Evolutionary conservation across 371 early-diverging fungal genomes (phyloP), one percentile per base, ranked within the genome.

Genomic region (Lichtheimia corymbifera): DNA sequence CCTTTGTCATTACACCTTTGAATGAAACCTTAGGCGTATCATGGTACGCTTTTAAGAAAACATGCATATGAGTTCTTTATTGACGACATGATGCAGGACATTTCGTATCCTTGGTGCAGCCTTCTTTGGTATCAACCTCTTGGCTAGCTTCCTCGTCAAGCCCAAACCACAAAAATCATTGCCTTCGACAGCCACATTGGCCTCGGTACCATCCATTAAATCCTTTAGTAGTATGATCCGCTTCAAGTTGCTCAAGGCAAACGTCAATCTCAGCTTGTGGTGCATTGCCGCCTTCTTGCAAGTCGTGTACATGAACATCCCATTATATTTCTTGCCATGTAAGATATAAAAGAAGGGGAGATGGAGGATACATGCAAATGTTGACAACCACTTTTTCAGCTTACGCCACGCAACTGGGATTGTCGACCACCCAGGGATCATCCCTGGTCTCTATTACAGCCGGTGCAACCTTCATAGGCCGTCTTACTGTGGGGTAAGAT

Each of bases 11-110:
- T 42, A 56, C 57, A 15, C 44, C 47, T 56, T 45, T 42, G 24
- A 56, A 56, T 45, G 18, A 22, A 17, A 42, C 20, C n/a, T 15
- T 56, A 14, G 57, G 57, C 4, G 43, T 44, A 14, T 11, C 15
- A 11, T 58, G 59, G 57, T 56, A 56, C 44, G 20, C 14, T n/a
- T 9, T 24, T 25, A 20, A 24, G 50, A 49, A 14, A 83, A 85
- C 28, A 74, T 87, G 59, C 92, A 92, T 2, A 79, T 86, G 7
- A 91, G 94, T 6, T 91, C 91, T 0, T 72, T 92, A 4, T 75
- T 84, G 25, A 73, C 90, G 66, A 59, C 6, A 58, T 86, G 6
- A 90, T 87, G 0, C 67, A 79, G 85, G 85, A 72, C 86, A 2
- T 65, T 60, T 24, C 65, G 65, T 9, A 56, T 65, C 17, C 40